Evolutionary conservation across 129 eudicot genomes (phyloP).

Genomic region (Pittosporum tobira): DNA sequence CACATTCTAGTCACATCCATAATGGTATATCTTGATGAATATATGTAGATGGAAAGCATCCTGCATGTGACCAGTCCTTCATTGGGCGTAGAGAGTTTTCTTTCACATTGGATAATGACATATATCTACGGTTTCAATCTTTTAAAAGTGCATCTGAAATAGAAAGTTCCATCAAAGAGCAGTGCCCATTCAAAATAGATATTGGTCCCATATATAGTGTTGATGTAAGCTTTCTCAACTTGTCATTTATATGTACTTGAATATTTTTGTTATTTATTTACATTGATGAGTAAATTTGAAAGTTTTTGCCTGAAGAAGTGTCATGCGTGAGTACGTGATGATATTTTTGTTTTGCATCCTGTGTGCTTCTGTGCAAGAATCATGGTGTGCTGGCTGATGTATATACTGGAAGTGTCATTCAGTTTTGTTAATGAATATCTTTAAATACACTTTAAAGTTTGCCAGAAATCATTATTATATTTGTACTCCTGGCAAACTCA

Average conservation of each 20-base stretch:
- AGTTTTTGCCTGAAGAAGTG: too few relatives aligned
- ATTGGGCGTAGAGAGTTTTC: slow-evolving; percentile 78
- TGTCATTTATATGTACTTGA: not conserved
- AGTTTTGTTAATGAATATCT: too few relatives aligned
- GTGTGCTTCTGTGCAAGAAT: too few relatives aligned
- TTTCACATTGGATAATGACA: slow-evolving; percentile 66
- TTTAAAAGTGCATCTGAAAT: slow-evolving; percentile 53
- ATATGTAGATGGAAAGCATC: slow-evolving; percentile 85
- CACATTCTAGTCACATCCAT: not conserved
- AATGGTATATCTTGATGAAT: not conserved
- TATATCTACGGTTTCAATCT: slow-evolving; percentile 76
- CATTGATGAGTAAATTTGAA: not conserved
- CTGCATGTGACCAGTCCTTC: slow-evolving; percentile 76
- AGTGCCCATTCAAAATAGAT: slow-evolving; percentile 82
- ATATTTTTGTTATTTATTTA: too few relatives aligned
- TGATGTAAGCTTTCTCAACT: slow-evolving; percentile 34
- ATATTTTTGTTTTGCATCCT: too few relatives aligned
- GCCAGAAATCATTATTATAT: too few relatives aligned
- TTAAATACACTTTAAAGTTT: too few relatives aligned
- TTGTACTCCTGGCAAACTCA: too few relatives aligned
- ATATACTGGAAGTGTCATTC: too few relatives aligned
- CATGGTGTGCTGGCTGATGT: too few relatives aligned
- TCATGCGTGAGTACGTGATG: too few relatives aligned
- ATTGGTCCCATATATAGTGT: slow-evolving; percentile 87
- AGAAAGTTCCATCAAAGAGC: slow-evolving; percentile 64